Evolutionary conservation across 1,284 basidiomycete genomes (phyloP), one percentile per base, ranked within the genome.

Genomic region (Moniliophthora roreri): DNA sequence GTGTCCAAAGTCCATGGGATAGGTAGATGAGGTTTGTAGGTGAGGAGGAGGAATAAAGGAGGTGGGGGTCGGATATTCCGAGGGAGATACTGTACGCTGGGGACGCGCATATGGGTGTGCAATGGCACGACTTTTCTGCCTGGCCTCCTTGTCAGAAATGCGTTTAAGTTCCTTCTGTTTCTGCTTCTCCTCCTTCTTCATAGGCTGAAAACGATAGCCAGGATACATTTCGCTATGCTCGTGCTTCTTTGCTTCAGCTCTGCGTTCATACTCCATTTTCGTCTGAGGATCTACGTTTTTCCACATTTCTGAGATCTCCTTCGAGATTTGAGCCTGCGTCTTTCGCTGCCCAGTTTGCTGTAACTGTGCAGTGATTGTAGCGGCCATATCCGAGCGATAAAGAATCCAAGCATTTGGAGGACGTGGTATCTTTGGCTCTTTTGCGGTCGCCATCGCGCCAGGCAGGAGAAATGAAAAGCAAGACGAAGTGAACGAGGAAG

Each of bases 351-450:
- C 62, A 21, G 70, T 70, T n/a, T 71, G 70, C 34, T 42, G 8
- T 28, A 41, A 28, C 40, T 41, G 21, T 23, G 57, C 56, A 24
- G 72, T 70, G 3, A 78, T 61, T 34, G 78, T 62, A 24, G 72
- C 68, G 51, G 84, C 76, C 64, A 81, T 85, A 60, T 85, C 80
- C 2, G 87, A 85, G 39, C 93, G 84, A 67, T 93, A 97, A n/a
- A 96, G 63, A 57, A 97, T 95, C 91, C 92, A 96, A 0, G 93
- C 87, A 67, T 96, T 96, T 15, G 87, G 85, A 2, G 94, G 94
- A 0, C 93, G 81, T 1, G 86, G 86, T 0, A 81, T 78, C 55
- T 81, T 67, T 24, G n/a, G n/a, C n/a, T 41, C 36, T 35, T 44
- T 39, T 41, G 46, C 35, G 38, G 11, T 39, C 18, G 35, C 44